Evolutionary conservation across 805 yeast genomes (phyloP), one percentile per base, ranked within the genome.

Genomic region (Nakazawaea populi): DNA sequence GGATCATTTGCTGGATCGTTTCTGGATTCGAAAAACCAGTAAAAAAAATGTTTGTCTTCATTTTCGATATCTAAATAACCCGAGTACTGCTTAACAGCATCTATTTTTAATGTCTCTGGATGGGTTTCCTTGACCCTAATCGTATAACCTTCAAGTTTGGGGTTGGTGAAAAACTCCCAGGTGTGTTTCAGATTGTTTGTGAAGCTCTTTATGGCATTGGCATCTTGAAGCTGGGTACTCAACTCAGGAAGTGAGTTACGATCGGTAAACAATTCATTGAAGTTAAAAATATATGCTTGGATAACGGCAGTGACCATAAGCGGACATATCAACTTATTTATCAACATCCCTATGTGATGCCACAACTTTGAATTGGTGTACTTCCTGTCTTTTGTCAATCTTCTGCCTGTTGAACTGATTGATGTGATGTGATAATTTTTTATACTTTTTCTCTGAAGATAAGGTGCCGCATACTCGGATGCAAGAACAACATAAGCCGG

Each of bases 31-130:
- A 89, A 90, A 64, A 83, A 85, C 91, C 94, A 70, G 44, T 64
- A 70, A 72, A 88, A 89, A 64, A 89, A 83, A 70, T 89, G 96
- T 70, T 89, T 89, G 64, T 89, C 96, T 58, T 85, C 89, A 47
- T 84, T 88, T 46, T 72, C 77, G 45, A 87, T 81, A 66, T 89
- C 96, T 62, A 89, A 79, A 68, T 89, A 89, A 47, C 97, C 97
- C 34, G 90, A 75, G 65, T 79, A 84, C 67, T 89, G 96, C 63
- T 85, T 81, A 46, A 89, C 96, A 5, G 74, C 67, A 70, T 91
- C 97, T 51, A 91, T 70, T 12, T 94, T 95, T 56, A 91, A 76
- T 39, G 69, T 73, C 55, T 75, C 72, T 12, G 96, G 96, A 56
- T 77, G 70, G 31, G 76, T 71, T 60, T 72, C 72, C 67, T 77